Conservation (phyloP, 768 basidiomycete genomes). For the Pholiota molesta region DNA sequence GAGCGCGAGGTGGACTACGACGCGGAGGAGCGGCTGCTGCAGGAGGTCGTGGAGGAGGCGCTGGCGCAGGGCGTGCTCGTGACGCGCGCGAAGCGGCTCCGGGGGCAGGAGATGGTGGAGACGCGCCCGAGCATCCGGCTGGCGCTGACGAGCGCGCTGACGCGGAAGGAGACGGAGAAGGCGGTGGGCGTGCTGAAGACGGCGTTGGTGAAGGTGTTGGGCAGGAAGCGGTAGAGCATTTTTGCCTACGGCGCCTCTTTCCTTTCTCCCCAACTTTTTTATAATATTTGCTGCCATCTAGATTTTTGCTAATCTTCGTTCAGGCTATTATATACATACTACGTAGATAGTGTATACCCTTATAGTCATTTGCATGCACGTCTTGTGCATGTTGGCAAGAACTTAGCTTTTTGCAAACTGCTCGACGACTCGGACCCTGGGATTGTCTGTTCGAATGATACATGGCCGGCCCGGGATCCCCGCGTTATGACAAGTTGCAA, state of each 20-base stretch:
- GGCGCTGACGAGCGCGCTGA: slow-evolving; percentile 77
- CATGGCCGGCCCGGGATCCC: too few relatives aligned
- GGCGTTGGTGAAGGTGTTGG: slow-evolving; percentile 33
- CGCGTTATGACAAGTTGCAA: too few relatives aligned
- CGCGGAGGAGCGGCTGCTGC: slow-evolving; percentile 78
- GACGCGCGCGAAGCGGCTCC: slow-evolving; percentile 81
- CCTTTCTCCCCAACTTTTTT: not conserved
- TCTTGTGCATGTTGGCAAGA: too few relatives aligned
- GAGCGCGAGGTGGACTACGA: slow-evolving; percentile 60
- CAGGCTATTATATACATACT: not conserved
- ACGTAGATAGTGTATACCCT: slow-evolving; percentile 4
- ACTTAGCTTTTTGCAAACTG: too few relatives aligned
- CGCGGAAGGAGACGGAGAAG: slow-evolving; percentile 92
- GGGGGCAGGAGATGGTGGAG: slow-evolving; percentile 83
- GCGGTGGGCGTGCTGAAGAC: slow-evolving; percentile 74
- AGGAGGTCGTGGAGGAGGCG: slow-evolving; percentile 91
- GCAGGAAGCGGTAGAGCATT: slow-evolving; percentile 8
- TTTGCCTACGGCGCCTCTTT: too few relatives aligned
- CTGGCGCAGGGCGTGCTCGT: slow-evolving; percentile 82
- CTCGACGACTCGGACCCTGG: too few relatives aligned
- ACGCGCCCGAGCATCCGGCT: slow-evolving; percentile 83
- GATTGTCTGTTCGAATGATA: too few relatives aligned
- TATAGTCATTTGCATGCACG: not conserved
- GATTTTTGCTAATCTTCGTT: slow-evolving; percentile 3
- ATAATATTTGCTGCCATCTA: slow-evolving; percentile 5